Evolutionary conservation across 2,329 filamentous ascomycete species (phyloP), one percentile per base, ranked within the genome.

Genomic region (Botrytis pseudocinerea): DNA sequence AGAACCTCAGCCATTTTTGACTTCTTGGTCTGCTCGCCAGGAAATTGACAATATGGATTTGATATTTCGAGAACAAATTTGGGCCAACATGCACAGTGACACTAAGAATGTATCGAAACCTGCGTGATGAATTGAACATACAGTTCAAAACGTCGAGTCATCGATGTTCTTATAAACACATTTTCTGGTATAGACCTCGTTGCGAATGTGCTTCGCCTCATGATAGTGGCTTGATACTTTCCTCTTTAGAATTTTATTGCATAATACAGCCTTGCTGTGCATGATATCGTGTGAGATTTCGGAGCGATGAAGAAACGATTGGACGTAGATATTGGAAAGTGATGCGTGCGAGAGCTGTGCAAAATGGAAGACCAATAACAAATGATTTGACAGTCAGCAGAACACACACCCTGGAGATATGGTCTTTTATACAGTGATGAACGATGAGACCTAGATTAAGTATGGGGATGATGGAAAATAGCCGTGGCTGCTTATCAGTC

Each of bases 1-100:
- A 71, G 28, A 40, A 1, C 61, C 42, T 71, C 61, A 4, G 61
- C 70, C 70, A 71, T 71, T 7, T 25, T 46, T 3, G 2, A 54
- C 14, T 28, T 54, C 1, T 4, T 18, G 14, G n/a, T 54, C 2
- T 2, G 2, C 1, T 6, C 14, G 16, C 1, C 28, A 5, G 1
- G 51, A n/a, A 18, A 18, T 10, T 9, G 20, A 25, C 2, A 10
- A 12, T 25, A 25, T 9, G 22, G 12, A 22, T 25, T 48, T 48
- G 6, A 28, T 16, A n/a, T 57, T 57, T 57, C 5, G 4, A n/a
- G 18, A 16, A 57, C 5, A 57, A 16, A 6, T 57, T 32, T 57
- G 6, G n/a, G 16, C 3, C 12, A 1, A 51, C 0, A 51, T 51
- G 14, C 22, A 51, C 22, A 51, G 25, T 7, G 4, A 14, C 12